Evolutionary conservation across 257 asterid genomes (phyloP).

Genomic region (Solanum verrucosum): DNA sequence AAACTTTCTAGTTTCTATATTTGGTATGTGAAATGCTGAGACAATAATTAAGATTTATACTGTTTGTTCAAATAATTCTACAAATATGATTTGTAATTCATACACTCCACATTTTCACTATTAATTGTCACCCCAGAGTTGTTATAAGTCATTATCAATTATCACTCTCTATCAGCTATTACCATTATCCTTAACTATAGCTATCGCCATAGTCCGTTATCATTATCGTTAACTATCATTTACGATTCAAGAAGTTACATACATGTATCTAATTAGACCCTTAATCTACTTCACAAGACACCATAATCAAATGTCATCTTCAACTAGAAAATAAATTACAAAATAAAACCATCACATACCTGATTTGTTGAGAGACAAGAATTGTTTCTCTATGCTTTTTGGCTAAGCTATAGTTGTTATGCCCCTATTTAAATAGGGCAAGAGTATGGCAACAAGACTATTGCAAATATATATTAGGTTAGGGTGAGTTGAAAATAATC

Average conservation of each 20-base stretch:
- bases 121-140: fast-evolving
- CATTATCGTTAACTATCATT: background rate
- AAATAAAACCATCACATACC: background rate
- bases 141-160: background rate
- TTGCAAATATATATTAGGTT: background rate
- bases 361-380: background rate
- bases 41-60: background rate
- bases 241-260: background rate
- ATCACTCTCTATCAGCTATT: background rate
- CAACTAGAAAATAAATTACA: background rate
- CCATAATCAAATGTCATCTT: background rate
- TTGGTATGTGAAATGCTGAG: background rate
- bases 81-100: background rate
- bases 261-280: background rate
- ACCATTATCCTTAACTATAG: background rate
- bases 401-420: background rate
- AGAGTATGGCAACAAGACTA: background rate
- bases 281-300: background rate
- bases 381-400: background rate
- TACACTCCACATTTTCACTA: background rate
- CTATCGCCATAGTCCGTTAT: background rate
- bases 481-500: background rate
- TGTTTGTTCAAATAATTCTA: background rate
- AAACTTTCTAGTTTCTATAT: background rate
- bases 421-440: background rate